A percentile compares a stretch with the other conserved stretches of the same genome.
phyloP scores from a whole-genome alignment of 1,284 basidiomycete genomes.

The Fomes fomentarius region DNA sequence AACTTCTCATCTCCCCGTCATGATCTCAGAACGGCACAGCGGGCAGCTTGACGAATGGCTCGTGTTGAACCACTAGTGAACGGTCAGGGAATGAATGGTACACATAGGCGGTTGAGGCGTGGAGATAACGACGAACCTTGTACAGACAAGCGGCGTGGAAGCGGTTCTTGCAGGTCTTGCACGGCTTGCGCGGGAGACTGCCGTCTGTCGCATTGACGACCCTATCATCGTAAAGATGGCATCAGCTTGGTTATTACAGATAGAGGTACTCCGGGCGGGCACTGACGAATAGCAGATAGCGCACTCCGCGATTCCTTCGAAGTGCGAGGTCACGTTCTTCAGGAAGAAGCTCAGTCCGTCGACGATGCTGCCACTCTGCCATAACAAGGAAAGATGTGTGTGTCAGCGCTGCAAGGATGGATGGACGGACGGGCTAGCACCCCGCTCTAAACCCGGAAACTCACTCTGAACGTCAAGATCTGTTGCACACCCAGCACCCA shows the following conservation, averaged over 20 bases:
- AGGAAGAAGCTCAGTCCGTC: conserved; percentile 95
- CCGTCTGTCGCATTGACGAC: conserved; percentile 94
- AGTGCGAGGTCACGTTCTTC: conserved; percentile 90
- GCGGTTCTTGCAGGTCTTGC: conserved; percentile 93
- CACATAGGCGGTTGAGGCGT: not conserved
- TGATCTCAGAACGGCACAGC: conserved; percentile 82
- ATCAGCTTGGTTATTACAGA: not conserved
- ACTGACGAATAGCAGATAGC: conserved; percentile 92
- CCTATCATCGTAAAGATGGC: conserved; percentile 43
- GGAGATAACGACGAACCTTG: conserved; percentile 56
- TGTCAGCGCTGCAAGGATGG: too few relatives aligned
- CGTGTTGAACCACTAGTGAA: conserved; percentile 96
- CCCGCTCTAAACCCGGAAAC: too few relatives aligned
- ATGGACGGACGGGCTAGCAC: too few relatives aligned
- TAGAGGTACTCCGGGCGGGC: not conserved
- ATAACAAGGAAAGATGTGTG: not conserved
- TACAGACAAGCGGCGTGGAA: conserved; percentile 95
- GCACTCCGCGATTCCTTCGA: conserved; percentile 93
- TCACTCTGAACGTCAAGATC: conserved; percentile 84
- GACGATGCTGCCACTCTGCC: conserved; percentile 88
- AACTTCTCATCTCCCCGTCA: conserved; percentile 38
- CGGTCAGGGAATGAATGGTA: conserved; percentile 1
- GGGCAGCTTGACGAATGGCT: conserved; percentile 92
- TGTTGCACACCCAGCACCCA: conserved; percentile 96
- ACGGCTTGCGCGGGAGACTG: conserved; percentile 88